A percentile compares a stretch with the other conserved stretches of the same genome.
These are phyloP conservation scores for Ogataea angusta DNA, from an alignment of 805 yeast species.

Conservation along the genomic window DNA sequence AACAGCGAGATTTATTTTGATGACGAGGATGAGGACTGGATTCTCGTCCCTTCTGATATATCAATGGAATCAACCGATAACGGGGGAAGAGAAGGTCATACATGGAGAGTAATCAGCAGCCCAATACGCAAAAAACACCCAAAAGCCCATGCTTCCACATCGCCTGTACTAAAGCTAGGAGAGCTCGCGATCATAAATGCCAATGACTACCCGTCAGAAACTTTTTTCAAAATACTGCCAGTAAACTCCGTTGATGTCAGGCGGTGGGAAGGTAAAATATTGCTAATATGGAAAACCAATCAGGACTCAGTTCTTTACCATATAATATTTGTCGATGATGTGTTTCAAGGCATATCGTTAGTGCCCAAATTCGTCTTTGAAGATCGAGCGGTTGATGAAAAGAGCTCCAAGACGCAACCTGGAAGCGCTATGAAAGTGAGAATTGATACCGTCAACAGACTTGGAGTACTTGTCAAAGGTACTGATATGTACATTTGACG, in stretches of 20 bases:
- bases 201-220: conserved; percentile 22
- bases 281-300: conserved; percentile 22
- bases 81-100: conserved; percentile 5
- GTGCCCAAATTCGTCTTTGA: conserved; percentile 13
- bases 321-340: conserved; percentile 30
- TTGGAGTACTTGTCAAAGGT: conserved; percentile 21
- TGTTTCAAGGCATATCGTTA: conserved; percentile 27
- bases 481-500: conserved; percentile 1
- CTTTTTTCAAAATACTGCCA: conserved; percentile 15
- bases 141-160: neutral
- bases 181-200: conserved; percentile 24
- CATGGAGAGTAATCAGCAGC: neutral
- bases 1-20: conserved; percentile 24
- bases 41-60: conserved; percentile 22
- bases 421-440: conserved; percentile 13
- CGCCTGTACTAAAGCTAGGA: conserved; percentile 22
- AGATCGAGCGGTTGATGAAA: neutral
- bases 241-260: conserved; percentile 2
- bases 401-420: neutral
- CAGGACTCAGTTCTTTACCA: conserved; percentile 25
- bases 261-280: conserved; percentile 3
- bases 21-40: conserved; percentile 30
- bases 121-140: neutral
- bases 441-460: conserved; percentile 24
- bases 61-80: conserved; percentile 13